These are phyloP conservation scores for Astragalus glycyphyllos DNA, from an alignment of 306 rosid species.

Conservation along the genomic window DNA sequence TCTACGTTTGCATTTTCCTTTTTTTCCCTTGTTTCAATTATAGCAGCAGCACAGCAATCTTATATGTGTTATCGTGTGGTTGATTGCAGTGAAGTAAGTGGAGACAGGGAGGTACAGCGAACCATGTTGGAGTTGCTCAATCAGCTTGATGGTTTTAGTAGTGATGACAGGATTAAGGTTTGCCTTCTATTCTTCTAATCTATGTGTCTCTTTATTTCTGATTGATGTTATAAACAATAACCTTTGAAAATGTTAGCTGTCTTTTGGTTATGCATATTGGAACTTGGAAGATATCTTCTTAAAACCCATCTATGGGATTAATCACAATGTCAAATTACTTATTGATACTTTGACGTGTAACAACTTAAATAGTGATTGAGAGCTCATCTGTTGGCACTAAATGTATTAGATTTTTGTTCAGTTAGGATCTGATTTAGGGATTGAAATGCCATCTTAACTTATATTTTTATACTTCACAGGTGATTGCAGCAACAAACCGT, in stretches of 20 bases:
- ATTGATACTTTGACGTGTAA: not conserved
- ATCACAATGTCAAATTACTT: not conserved
- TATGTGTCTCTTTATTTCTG: not conserved
- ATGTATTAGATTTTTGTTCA: not conserved
- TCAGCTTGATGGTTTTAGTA: slow-evolving; percentile 96
- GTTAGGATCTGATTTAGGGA: not conserved
- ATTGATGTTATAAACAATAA: not conserved
- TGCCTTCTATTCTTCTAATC: slow-evolving; percentile 17
- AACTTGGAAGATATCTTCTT: not conserved
- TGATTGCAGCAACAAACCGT: slow-evolving; percentile 98
- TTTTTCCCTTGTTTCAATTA: not conserved
- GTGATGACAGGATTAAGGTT: slow-evolving; percentile 95
- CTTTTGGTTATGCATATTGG: not conserved
- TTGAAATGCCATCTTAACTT: slow-evolving; percentile 19
- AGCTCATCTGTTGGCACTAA: slow-evolving; percentile 7
- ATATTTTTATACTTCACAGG: slow-evolving; percentile 50
- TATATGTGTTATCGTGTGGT: slow-evolving; percentile 34
- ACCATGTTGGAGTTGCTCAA: slow-evolving; percentile 96
- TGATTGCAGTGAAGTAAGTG: slow-evolving; percentile 84
- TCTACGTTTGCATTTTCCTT: slow-evolving; percentile 9
- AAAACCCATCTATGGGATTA: not conserved
- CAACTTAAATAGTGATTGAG: not conserved
- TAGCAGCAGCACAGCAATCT: slow-evolving; percentile 23
- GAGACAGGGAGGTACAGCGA: slow-evolving; percentile 97
- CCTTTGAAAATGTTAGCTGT: not conserved